Conservation (phyloP, 2,329 filamentous ascomycete genomes). For the Cytospora chrysosperma region DNA sequence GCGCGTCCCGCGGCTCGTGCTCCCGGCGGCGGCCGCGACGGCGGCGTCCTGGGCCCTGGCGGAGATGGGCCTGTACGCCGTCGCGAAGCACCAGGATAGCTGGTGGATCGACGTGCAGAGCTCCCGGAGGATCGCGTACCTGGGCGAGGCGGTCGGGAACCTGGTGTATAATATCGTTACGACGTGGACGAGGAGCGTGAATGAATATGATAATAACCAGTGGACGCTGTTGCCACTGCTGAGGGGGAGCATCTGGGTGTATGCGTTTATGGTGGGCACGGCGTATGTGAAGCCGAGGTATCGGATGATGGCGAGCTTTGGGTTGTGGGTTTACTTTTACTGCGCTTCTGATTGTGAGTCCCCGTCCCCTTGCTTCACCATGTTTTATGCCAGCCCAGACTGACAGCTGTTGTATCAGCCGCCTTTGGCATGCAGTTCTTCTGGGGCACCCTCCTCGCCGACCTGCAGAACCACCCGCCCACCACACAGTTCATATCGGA, state of each 20-base stretch:
- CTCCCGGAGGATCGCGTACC: conserved; percentile 40
- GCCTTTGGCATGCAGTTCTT: conserved; percentile 59
- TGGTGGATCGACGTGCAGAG: conserved; percentile 57
- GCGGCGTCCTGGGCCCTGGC: conserved; percentile 52
- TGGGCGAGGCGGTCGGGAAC: conserved; percentile 42
- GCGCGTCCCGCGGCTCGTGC: conserved; percentile 55
- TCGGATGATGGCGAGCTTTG: conserved; percentile 46
- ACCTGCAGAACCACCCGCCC: conserved; percentile 52
- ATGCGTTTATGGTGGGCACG: conserved; percentile 51
- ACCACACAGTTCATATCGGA: conserved; percentile 48
- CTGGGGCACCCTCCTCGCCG: conserved; percentile 61
- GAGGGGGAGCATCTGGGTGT: conserved; percentile 54
- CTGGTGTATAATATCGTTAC: conserved; percentile 45
- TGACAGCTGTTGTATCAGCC: conserved; percentile 32
- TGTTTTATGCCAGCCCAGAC: not conserved
- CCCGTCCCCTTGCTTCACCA: conserved; percentile 25
- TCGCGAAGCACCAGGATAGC: conserved; percentile 56
- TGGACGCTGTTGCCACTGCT: conserved; percentile 58
- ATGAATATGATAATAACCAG: conserved; percentile 56
- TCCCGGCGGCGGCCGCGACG: conserved; percentile 57
- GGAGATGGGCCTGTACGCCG: conserved; percentile 56
- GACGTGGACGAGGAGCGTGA: conserved; percentile 52
- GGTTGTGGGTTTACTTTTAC: conserved; percentile 51
- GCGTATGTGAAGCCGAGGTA: conserved; percentile 48
- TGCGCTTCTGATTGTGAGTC: conserved; percentile 36